Conservation (phyloP, 2,329 filamentous ascomycete genomes). For the Aspergillus quadrilineatus region DNA sequence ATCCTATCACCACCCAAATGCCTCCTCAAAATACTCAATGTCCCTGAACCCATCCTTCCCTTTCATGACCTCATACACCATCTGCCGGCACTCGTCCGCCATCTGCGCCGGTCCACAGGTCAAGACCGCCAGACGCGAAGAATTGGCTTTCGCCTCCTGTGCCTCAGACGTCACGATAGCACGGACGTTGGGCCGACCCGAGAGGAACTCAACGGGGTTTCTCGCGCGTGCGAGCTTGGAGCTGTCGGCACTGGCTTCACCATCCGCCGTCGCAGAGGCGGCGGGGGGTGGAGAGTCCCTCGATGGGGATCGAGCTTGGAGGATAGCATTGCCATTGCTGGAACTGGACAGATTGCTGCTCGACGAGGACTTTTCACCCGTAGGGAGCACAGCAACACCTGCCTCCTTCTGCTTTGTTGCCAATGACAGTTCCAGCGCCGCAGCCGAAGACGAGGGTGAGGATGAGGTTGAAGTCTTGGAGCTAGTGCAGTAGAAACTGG, state of each 20-base stretch:
- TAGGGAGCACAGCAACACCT: background rate
- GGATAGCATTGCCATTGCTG: background rate
- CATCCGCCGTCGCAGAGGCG: background rate
- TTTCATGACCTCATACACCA: conserved; percentile 34
- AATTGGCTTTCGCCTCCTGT: background rate
- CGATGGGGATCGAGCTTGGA: background rate
- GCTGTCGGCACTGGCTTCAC: background rate
- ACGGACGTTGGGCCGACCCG: background rate
- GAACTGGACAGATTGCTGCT: background rate
- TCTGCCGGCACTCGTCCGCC: conserved; percentile 44
- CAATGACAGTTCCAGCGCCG: background rate
- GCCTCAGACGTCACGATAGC: background rate
- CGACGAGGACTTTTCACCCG: background rate
- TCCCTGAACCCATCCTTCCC: conserved; percentile 20
- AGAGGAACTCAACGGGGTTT: background rate
- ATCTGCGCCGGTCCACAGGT: conserved; percentile 41
- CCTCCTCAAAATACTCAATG: conserved; percentile 46
- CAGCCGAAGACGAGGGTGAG: background rate
- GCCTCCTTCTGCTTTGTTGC: background rate
- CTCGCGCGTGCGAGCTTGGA: too few species aligned
- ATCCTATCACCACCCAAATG: conserved; percentile 5
- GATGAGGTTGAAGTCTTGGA: too few species aligned
- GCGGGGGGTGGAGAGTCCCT: too few species aligned
- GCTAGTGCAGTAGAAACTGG: background rate
- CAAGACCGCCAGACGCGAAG: conserved; percentile 39